phyloP scores from a whole-genome alignment of 2,329 filamentous ascomycete genomes.

The Neonectria ditissima region DNA sequence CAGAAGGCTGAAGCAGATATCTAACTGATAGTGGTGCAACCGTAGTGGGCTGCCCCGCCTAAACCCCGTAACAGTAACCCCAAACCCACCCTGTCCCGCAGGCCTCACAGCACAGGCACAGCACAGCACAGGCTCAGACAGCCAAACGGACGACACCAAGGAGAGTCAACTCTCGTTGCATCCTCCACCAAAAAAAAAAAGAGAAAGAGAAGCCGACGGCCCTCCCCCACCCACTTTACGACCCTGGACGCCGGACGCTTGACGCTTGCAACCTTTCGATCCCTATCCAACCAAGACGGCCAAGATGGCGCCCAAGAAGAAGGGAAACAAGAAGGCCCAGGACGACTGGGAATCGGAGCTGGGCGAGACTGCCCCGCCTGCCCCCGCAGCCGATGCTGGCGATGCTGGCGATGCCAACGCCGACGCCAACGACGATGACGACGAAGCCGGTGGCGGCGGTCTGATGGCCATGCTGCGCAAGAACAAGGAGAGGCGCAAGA shows the following conservation, averaged over 20 bases:
- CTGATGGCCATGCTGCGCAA: slow-evolving; percentile 85
- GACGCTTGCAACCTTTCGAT: slow-evolving; percentile 33
- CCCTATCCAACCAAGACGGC: slow-evolving; percentile 34
- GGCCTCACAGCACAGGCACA: background rate
- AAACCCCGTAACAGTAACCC: slow-evolving; percentile 15
- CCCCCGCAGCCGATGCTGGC: slow-evolving; percentile 59
- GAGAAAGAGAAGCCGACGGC: slow-evolving; percentile 31
- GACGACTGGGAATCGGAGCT: slow-evolving; percentile 97
- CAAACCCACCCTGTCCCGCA: slow-evolving; percentile 26
- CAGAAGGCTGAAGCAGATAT: background rate
- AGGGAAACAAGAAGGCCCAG: slow-evolving; percentile 82
- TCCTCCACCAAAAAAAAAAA: slow-evolving; percentile 4
- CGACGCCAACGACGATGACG: slow-evolving; percentile 65
- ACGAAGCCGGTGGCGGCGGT: slow-evolving; percentile 70
- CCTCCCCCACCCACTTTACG: slow-evolving; percentile 32
- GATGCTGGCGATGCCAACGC: slow-evolving; percentile 60
- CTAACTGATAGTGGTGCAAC: slow-evolving; percentile 9
- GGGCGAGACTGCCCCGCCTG: slow-evolving; percentile 78
- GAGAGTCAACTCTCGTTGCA: slow-evolving; percentile 12
- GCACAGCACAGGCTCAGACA: background rate
- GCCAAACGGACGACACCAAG: slow-evolving; percentile 22
- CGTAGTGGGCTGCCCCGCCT: slow-evolving; percentile 23
- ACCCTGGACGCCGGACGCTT: slow-evolving; percentile 32
- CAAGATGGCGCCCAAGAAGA: slow-evolving; percentile 94
- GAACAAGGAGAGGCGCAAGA: slow-evolving; percentile 88